Evolutionary conservation across 441 rosid species (phyloP).

Genomic region (Syzygium syzygioides): DNA sequence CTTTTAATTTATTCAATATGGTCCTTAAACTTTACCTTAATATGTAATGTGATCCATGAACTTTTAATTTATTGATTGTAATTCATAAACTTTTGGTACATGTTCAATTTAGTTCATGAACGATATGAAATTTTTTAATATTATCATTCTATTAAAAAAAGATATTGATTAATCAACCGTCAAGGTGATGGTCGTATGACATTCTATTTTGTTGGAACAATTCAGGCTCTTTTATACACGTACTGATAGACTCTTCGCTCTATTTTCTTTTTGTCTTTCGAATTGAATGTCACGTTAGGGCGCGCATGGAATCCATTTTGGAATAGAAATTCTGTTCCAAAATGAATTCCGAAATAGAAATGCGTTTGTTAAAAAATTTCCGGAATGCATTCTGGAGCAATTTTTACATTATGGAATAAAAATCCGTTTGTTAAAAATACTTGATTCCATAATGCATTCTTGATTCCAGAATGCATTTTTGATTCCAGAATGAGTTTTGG

Average conservation of each 20-base stretch:
- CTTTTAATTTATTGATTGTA: not conserved
- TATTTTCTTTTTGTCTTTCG: no score
- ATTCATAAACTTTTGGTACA: not conserved
- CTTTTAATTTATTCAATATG: not conserved
- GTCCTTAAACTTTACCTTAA: rapidly evolving
- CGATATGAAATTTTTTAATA: not conserved
- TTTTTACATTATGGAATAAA: no score
- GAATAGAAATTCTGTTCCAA: no score
- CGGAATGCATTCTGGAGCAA: no score
- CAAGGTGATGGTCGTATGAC: not conserved
- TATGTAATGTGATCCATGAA: rapidly evolving
- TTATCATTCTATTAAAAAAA: not conserved
- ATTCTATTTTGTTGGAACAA: not conserved
- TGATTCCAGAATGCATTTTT: no score
- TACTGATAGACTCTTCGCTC: not conserved
- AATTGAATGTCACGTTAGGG: not conserved
- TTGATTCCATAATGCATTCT: no score
- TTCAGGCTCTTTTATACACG: no score
- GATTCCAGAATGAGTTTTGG: no score
- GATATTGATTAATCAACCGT: not conserved
- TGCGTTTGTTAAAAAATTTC: no score
- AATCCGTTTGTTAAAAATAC: no score
- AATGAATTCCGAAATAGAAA: no score
- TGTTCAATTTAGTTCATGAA: not conserved
- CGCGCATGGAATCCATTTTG: no score